phyloP scores from a whole-genome alignment of 148 eudicot species.

The Vaccinium myrtillus region DNA sequence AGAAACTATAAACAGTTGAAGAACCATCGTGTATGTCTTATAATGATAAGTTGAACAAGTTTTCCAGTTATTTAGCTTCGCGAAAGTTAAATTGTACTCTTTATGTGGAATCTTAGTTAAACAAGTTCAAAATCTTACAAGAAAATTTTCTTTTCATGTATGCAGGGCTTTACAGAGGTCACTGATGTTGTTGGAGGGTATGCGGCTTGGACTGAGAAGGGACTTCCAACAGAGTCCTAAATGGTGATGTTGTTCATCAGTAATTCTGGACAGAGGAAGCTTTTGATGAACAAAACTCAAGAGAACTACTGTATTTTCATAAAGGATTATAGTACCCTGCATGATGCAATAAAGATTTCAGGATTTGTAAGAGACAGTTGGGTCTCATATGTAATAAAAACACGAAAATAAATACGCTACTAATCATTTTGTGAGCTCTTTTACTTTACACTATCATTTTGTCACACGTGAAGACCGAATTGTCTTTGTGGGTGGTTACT shows the following conservation, averaged over 20 bases:
- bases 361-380: neutral
- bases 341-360: neutral
- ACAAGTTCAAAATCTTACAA: too few relatives aligned
- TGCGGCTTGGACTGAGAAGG: conserved; percentile 57
- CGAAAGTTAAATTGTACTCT: neutral
- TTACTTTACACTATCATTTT: too few relatives aligned
- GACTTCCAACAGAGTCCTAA: conserved; percentile 45
- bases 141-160: neutral
- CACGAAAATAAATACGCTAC: neutral
- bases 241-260: neutral
- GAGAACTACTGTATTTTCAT: neutral
- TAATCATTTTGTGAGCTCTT: neutral
- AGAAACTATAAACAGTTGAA: neutral
- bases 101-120: neutral
- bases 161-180: conserved; percentile 65
- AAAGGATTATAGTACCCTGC: neutral
- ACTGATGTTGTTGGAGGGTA: conserved; percentile 68
- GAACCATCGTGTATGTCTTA: neutral
- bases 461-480: too few relatives aligned
- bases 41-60: neutral
- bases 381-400: neutral
- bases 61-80: neutral
- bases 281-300: neutral
- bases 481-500: too few relatives aligned
- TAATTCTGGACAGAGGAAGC: neutral